Evolutionary conservation across 2,329 filamentous ascomycete genomes (phyloP), one percentile per base, ranked within the genome.

Genomic region (Dothideomycetidae sp.): DNA sequence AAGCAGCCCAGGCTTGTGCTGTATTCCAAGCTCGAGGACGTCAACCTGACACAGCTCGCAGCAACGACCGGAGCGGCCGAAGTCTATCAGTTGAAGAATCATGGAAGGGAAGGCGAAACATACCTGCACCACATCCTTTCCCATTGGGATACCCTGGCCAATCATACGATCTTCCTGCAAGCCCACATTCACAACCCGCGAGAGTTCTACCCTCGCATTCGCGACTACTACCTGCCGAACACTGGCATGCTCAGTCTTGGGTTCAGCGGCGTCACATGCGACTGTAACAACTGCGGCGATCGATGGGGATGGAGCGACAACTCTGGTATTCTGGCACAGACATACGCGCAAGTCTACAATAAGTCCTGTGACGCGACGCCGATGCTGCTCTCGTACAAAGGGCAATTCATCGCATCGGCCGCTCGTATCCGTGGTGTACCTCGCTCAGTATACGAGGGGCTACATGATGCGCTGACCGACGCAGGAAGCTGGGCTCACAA

Each of bases 91-190:
- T 39, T 54, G 2, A 48, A 48, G 4, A 67, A 68, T 35, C 41
- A 56, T 15, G 65, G 65, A n/a, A 55, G 65, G 17, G 59, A 64
- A 45, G 55, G 59, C 12, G 61, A 60, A 5, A 62, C 63, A 3
- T 67, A 62, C 47, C 55, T 68, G 3, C 48, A 59, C 40, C 65
- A 69, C 43, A 66, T 68, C 21, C 38, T 63, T 2, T 48, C 44
- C 7, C 39, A 50, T 21, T 69, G 59, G 58, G 57, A 66, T 23
- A 46, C 45, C 14, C 55, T 68, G 3, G 58, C 64, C 9, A 50
- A 49, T 7, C 62, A 67, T 33, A 66, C 62, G 0, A 41, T 68
- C 15, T 68, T 68, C 50, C 49, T 67, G 5, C 64, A 68, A 49
- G 63, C 62, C 3, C 54, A 56, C 19, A 41, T 62, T 17, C 53